phyloP scores from a whole-genome alignment of 805 yeast species.

The Maudiozyma pseudohumilis region DNA sequence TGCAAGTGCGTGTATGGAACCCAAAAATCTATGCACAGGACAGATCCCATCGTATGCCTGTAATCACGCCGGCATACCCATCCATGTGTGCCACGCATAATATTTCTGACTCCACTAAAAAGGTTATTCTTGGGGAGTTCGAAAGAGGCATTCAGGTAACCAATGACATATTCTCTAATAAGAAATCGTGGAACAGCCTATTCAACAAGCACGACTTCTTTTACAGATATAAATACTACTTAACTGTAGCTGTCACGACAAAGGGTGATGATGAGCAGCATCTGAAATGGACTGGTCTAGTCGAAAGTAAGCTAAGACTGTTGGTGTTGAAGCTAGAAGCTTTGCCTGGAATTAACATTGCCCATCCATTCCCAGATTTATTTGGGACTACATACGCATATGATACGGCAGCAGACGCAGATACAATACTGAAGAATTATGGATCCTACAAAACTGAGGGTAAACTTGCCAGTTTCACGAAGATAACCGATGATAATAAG shows the following conservation, averaged over 20 bases:
- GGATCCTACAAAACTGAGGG: constrained; percentile 50
- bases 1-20: constrained; percentile 95
- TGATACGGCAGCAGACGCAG: constrained; percentile 43
- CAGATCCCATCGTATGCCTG: constrained; percentile 90
- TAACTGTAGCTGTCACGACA: constrained; percentile 73
- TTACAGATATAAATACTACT: constrained; percentile 72
- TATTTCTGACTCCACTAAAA: constrained; percentile 80
- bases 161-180: constrained; percentile 55
- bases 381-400: constrained; percentile 48
- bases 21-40: constrained; percentile 86
- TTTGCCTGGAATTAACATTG: constrained; percentile 62
- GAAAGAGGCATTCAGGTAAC: constrained; percentile 64
- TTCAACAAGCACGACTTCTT: constrained; percentile 77
- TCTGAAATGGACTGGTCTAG: constrained; percentile 83
- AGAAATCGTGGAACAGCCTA: constrained; percentile 62
- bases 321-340: constrained; percentile 78
- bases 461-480: constrained; percentile 28
- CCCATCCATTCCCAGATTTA: constrained; percentile 83
- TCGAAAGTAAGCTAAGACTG: constrained; percentile 76
- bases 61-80: constrained; percentile 83
- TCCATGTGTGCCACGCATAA: constrained; percentile 99
- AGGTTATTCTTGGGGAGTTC: constrained; percentile 70
- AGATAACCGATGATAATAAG: constrained; percentile 31
- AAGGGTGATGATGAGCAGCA: constrained; percentile 71
- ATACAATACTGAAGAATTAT: constrained; percentile 48